These are phyloP conservation scores for Populus nigra DNA, from an alignment of 345 rosid genomes.

Conservation along the genomic window DNA sequence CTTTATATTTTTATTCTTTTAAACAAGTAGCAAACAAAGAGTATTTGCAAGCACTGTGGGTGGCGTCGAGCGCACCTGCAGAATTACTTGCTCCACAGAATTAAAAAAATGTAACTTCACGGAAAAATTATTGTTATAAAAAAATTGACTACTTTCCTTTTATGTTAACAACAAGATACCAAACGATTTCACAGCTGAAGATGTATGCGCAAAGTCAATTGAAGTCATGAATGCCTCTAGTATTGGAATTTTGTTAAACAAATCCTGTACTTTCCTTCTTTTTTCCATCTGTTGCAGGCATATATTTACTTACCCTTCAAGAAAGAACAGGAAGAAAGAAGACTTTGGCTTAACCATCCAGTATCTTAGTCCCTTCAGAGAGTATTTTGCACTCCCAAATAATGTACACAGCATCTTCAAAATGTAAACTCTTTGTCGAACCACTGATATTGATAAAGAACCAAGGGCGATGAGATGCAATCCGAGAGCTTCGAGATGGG, in stretches of 20 bases:
- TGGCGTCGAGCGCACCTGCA: too few relatives aligned
- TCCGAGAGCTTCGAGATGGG: not conserved
- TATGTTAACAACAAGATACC: not conserved
- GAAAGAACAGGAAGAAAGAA: constrained; percentile 1
- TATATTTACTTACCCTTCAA: not conserved
- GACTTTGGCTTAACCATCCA: constrained; percentile 7
- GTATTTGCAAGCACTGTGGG: too few relatives aligned
- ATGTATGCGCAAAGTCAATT: constrained; percentile 27
- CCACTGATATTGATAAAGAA: not conserved
- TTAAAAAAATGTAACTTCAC: too few relatives aligned
- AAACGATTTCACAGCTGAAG: not conserved
- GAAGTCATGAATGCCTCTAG: constrained; percentile 22
- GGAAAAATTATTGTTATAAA: not conserved
- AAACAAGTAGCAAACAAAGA: too few relatives aligned
- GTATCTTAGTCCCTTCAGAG: not conserved
- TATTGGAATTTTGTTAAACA: constrained; percentile 9
- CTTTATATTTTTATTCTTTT: too few relatives aligned
- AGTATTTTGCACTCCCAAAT: constrained; percentile 6
- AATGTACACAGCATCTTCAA: constrained; percentile 7
- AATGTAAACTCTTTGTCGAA: not conserved
- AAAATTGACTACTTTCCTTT: not conserved
- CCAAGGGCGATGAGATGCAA: not conserved
- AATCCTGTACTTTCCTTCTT: constrained; percentile 18
- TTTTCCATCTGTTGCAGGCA: constrained; percentile 15
- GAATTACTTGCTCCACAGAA: too few relatives aligned